Conservation (phyloP, 2,329 filamentous ascomycete genomes). For the Monosporascus sp. region DNA sequence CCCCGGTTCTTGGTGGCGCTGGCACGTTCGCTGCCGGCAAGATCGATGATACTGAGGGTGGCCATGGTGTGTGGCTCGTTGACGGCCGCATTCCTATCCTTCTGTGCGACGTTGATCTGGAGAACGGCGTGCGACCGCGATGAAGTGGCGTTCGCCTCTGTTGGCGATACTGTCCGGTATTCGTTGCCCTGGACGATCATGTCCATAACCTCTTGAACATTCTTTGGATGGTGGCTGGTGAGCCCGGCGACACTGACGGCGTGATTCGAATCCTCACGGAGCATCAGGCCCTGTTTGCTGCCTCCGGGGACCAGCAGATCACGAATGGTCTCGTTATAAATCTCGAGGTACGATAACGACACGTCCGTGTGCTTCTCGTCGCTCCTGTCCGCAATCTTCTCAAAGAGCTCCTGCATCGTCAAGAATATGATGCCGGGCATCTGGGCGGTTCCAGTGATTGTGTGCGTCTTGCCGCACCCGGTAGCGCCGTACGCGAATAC, state of each 20-base stretch:
- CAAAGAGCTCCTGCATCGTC: conserved; percentile 98
- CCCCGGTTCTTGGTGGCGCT: conserved; percentile 96
- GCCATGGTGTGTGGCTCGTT: conserved; percentile 98
- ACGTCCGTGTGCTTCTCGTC: conserved; percentile 86
- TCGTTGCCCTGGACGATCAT: conserved; percentile 97
- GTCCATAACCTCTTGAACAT: conserved; percentile 97
- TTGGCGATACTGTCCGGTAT: conserved; percentile 91
- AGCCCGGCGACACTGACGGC: conserved; percentile 86
- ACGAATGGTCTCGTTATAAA: conserved; percentile 98
- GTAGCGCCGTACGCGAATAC: conserved; percentile 98
- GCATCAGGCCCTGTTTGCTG: conserved; percentile 78
- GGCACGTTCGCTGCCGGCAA: conserved; percentile 91
- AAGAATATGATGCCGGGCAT: conserved; percentile 97
- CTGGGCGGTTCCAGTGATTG: conserved; percentile 86
- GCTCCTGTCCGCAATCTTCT: conserved; percentile 82
- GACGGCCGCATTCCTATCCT: conserved; percentile 85
- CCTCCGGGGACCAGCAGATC: conserved; percentile 84
- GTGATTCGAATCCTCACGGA: conserved; percentile 91
- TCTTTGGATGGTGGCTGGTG: conserved; percentile 83
- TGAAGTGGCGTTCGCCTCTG: conserved; percentile 94
- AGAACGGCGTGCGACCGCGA: conserved; percentile 95
- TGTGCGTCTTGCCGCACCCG: conserved; percentile 97
- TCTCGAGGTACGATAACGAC: conserved; percentile 91
- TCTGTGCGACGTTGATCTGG: conserved; percentile 93
- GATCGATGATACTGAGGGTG: conserved; percentile 94